Evolutionary conservation across 73 alveolate species (phyloP).

Genomic region (Tetrahymena malaccensis): DNA sequence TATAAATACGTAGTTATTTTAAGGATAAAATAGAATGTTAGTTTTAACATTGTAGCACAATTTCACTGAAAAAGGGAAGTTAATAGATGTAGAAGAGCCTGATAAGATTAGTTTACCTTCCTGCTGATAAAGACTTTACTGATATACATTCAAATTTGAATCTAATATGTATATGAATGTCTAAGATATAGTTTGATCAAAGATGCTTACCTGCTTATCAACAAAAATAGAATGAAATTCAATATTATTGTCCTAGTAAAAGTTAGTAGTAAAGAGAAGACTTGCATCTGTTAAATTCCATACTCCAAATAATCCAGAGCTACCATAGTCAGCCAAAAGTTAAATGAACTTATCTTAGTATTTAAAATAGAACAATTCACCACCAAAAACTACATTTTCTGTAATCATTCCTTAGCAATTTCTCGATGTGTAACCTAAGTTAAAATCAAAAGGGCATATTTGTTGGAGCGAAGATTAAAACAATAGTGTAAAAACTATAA

Average conservation of each 20-base stretch:
- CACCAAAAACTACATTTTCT: neutral
- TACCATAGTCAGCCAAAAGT: neutral
- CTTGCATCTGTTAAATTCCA: neutral
- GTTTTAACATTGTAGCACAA: neutral
- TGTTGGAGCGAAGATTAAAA: neutral
- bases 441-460: neutral
- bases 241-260: neutral
- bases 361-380: neutral
- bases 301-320: neutral
- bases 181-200: neutral
- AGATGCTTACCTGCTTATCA: neutral
- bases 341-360: neutral
- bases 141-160: neutral
- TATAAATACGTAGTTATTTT: neutral
- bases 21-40: neutral
- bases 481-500: too few species aligned
- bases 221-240: neutral
- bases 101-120: neutral
- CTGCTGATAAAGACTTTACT: neutral
- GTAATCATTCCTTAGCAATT: neutral
- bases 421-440: neutral
- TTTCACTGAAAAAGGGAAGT: neutral
- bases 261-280: neutral
- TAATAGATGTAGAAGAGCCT: neutral
- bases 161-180: neutral